Base-by-base conservation (phyloP, 176 grass and related monocot genomes). In the Triticum monococcum region DNA sequence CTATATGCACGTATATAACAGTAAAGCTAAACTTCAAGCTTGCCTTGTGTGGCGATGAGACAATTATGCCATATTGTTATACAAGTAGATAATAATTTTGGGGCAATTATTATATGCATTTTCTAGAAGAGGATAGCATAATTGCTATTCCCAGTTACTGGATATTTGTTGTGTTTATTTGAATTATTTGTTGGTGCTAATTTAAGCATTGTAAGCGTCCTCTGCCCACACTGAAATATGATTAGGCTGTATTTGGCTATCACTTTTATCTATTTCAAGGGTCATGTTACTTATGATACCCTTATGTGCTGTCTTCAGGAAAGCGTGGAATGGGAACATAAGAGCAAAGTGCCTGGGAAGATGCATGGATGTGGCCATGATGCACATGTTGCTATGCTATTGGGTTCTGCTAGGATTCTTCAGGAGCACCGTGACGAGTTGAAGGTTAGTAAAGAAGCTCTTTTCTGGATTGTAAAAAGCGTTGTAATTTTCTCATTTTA, bases 331-430 rank as follows among this genome's bases (percentile, higher is more conserved):
- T 98, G 96, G 96, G 93, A 92, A 52, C 96, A 98, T 88, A 95
- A 95, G 85, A 98, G 93, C 81, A 98, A 98, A 95, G 91, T 94
- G 18, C 89, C 87, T 40, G 96, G 95, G 71, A 98, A 98, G 74
- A 98, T 98, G 96, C 96, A 98, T 91, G 96, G 91, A 78, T 98
- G 96, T 81, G 96, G 96, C 26, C 96, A 98, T 50, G 96, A 98
- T 93, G 89, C 91, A 52, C 93, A 98, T 86, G 78, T 89, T 68
- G 84, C 96, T 77, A 98, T 98, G 91, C 76, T 95, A 3, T 91
- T 98, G 81, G 96, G 96, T 76, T 94, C 95, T 86, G 95, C 93
- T n/a, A 98, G 87, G 86, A 90, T 98, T 90, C 93, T 98, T 93
- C 93, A 95, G 77, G 95, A 98, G 82, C 91, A 86, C 79, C 79